Conservation (phyloP, 164 flowering plant genomes). For the Houttuynia cordata region DNA sequence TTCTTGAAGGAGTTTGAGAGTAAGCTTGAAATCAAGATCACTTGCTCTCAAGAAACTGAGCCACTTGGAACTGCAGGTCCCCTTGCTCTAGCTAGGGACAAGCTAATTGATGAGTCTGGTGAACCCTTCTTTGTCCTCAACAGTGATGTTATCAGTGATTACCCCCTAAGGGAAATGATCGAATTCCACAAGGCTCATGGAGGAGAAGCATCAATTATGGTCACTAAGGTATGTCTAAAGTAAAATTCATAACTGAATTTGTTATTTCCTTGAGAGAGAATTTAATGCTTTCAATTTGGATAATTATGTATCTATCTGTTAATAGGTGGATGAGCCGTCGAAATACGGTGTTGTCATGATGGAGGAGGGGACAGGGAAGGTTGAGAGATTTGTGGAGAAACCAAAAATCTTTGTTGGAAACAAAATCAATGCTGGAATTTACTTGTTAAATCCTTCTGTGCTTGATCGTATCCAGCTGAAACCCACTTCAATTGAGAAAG, state of each 20-base stretch:
- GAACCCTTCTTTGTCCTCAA: slow-evolving; percentile 20
- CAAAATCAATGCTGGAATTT: slow-evolving; percentile 21
- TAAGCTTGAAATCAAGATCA: slow-evolving; percentile 15
- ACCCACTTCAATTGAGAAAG: slow-evolving; percentile 15
- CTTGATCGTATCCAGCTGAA: slow-evolving; percentile 9
- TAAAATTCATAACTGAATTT: neutral
- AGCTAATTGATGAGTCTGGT: slow-evolving; percentile 10
- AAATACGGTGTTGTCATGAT: slow-evolving; percentile 19
- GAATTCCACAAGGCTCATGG: slow-evolving; percentile 18
- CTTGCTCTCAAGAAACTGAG: slow-evolving; percentile 18
- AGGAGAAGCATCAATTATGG: slow-evolving; percentile 19
- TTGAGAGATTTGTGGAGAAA: slow-evolving; percentile 14
- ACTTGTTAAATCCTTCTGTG: slow-evolving; percentile 13
- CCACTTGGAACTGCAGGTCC: slow-evolving; percentile 22
- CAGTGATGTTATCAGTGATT: slow-evolving; percentile 16
- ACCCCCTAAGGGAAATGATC: slow-evolving; percentile 16
- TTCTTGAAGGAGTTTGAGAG: slow-evolving; percentile 14
- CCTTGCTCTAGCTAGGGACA: slow-evolving; percentile 14
- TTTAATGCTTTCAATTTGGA: neutral
- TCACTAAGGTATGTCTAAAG: slow-evolving; percentile 12
- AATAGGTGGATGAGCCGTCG: slow-evolving; percentile 19
- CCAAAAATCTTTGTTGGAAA: slow-evolving; percentile 16
- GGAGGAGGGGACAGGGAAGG: slow-evolving; percentile 15
- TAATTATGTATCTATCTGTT: neutral
- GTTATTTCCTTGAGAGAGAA: neutral